A percentile compares a stretch with the other conserved stretches of the same genome.
Evolutionary conservation across 257 asterid genomes (phyloP).

Genomic region (Salvia hispanica): DNA sequence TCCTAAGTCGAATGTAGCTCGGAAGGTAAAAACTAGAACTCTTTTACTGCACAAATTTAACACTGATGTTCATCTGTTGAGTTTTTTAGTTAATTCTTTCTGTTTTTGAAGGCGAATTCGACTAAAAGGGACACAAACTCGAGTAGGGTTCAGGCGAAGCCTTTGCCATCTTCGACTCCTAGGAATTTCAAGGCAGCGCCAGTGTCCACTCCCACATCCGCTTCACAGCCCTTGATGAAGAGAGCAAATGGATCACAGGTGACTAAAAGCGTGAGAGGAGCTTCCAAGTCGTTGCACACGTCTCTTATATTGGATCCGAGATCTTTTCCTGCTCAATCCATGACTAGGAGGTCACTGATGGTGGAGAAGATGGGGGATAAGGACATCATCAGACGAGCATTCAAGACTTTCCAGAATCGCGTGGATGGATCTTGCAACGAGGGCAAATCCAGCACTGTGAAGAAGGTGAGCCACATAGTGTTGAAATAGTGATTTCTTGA

Average conservation of each 20-base stretch:
- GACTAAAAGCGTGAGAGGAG: constrained; percentile 46
- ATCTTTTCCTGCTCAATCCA: constrained; percentile 35
- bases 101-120: constrained; percentile 44
- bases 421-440: constrained; percentile 40
- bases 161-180: constrained; percentile 43
- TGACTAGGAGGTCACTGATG: constrained; percentile 63
- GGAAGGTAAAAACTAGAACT: constrained; percentile 49
- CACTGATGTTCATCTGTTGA: constrained; percentile 1
- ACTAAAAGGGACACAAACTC: constrained; percentile 6
- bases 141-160: constrained; percentile 39
- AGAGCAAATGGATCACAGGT: constrained; percentile 41
- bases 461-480: constrained; percentile 42
- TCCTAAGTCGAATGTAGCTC: constrained; percentile 39
- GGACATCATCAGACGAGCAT: constrained; percentile 80
- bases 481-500: constrained; percentile 2
- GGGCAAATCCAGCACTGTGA: constrained; percentile 36
- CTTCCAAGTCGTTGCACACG: constrained; percentile 70
- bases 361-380: constrained; percentile 94
- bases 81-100: constrained; percentile 17
- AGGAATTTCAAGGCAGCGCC: constrained; percentile 41
- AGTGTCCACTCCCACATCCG: constrained; percentile 30
- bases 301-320: constrained; percentile 67
- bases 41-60: background rate
- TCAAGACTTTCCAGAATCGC: constrained; percentile 69
- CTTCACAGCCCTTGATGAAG: constrained; percentile 38